Base-by-base conservation (phyloP, 1,284 basidiomycete genomes). In the Malassezia dermatis region DNA sequence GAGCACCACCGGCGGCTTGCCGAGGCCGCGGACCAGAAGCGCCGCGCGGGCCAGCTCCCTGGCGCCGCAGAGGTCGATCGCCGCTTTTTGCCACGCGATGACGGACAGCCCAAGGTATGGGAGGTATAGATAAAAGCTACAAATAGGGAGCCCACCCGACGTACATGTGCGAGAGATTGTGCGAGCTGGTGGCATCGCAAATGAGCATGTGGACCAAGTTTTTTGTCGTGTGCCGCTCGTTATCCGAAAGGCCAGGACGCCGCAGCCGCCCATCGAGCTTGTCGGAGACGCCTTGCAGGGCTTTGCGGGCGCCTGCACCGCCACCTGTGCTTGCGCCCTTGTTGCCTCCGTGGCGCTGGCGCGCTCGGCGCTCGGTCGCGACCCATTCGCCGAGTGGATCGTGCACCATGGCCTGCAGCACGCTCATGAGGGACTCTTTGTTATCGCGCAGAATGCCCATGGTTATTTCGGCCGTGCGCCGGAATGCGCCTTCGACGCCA, bases 381-480 rank as follows among this genome's bases (percentile, higher is more conserved):
- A 89, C 86, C 88, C 90, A 98, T 76, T 99, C 94, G 27, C 93
- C 86, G 2, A 99, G 80, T 1, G 94, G 94, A 75, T 99, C 94
- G 67, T 98, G 94, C 31, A 96, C 84, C 76, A 98, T 98, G 0
- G 94, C 88, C 71, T 98, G 93, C 34, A 99, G 81, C 1, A 98
- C 89, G 72, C 85, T 93, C 85, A 94, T 93, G 58, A 99, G 78
- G 49, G 86, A 86, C 75, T 96, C 91, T 69, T 85, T 87, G 79
- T 98, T 93, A 61, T 86, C 83, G 27, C 89, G 82, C 30, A 99
- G 80, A 28, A 96, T 79, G 55, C 84, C 81, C 78, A 98, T 80
- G 0, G 91, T 87, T 55, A 95, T 84, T 77, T 98, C 93, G 64
- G 88, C 90, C 0, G 90, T 84, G 53, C 85, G 86, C 26, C 94